A percentile compares a stretch with the other conserved stretches of the same genome.
Evolutionary conservation across 179 eudicot genomes (phyloP).

Genomic region (Kewa caespitosa): DNA sequence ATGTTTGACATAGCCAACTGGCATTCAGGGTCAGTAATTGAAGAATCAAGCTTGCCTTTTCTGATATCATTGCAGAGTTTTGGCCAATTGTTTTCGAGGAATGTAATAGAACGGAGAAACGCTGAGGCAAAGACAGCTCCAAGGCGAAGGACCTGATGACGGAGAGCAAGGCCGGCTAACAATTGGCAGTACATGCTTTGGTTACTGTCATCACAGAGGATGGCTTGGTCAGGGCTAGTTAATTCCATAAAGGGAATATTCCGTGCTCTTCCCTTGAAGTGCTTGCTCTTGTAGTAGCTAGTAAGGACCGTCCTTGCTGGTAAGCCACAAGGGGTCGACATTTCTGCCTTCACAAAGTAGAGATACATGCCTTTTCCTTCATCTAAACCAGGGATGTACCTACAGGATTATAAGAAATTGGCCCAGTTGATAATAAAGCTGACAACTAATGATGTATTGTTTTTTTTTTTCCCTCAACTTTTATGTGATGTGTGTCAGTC

Average conservation of each 20-base stretch:
- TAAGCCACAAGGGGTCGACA: conserved; percentile 65
- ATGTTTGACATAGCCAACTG: conserved; percentile 50
- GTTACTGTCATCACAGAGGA: conserved; percentile 61
- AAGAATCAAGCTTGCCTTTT: conserved; percentile 38
- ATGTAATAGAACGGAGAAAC: conserved; percentile 62
- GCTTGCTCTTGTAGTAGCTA: conserved; percentile 80
- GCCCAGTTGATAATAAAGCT: not conserved
- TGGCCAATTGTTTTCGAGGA: conserved; percentile 57
- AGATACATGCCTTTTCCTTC: conserved; percentile 79
- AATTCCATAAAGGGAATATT: conserved; percentile 48
- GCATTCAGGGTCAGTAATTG: conserved; percentile 49
- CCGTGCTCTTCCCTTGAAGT: conserved; percentile 54
- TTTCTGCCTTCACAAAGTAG: conserved; percentile 71
- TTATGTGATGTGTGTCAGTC: not conserved
- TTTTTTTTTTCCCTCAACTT: too few species aligned
- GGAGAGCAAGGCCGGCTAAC: conserved; percentile 64
- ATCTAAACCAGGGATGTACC: conserved; percentile 59
- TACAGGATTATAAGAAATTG: conserved; percentile 17
- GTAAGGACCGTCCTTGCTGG: conserved; percentile 72
- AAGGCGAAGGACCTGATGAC: conserved; percentile 61
- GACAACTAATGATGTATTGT: not conserved
- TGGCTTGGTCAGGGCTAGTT: conserved; percentile 70
- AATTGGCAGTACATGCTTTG: conserved; percentile 89
- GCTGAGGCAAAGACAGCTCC: conserved; percentile 85
- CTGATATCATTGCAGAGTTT: conserved; percentile 59